Conservation (phyloP, 2,329 filamentous ascomycete genomes). For the Sporothrix mexicana region DNA sequence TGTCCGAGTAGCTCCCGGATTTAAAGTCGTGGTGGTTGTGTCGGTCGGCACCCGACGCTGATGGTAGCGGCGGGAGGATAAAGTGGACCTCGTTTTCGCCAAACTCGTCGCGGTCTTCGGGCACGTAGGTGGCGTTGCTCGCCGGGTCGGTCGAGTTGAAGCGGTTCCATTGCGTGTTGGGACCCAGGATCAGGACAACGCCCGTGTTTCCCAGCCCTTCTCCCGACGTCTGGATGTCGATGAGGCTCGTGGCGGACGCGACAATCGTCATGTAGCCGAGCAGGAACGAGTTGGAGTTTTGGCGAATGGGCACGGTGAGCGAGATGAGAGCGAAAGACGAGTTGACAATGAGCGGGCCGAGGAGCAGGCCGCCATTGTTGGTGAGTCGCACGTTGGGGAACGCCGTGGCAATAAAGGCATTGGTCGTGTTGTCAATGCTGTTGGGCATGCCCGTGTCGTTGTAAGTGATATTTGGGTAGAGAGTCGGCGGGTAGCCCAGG, state of each 20-base stretch:
- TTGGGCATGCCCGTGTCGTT: conserved; percentile 52
- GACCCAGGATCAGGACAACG: conserved; percentile 72
- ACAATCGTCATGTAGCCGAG: conserved; percentile 85
- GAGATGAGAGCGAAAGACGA: conserved; percentile 76
- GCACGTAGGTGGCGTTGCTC: conserved; percentile 55
- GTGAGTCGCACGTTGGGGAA: conserved; percentile 59
- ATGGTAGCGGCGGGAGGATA: conserved; percentile 60
- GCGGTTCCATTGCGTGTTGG: conserved; percentile 68
- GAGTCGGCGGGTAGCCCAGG: conserved; percentile 70
- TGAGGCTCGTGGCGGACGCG: conserved; percentile 69
- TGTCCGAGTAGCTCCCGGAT: conserved; percentile 51
- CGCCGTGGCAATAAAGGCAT: conserved; percentile 53
- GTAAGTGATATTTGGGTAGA: conserved; percentile 84
- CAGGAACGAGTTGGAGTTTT: conserved; percentile 67
- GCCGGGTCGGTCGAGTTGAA: conserved; percentile 56
- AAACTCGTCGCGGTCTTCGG: conserved; percentile 48
- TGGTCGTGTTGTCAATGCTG: conserved; percentile 49
- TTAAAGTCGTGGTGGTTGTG: conserved; percentile 54
- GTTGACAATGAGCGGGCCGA: conserved; percentile 78
- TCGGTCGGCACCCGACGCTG: conserved; percentile 50
- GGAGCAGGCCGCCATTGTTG: conserved; percentile 65
- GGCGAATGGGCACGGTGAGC: conserved; percentile 78
- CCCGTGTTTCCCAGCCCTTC: conserved; percentile 76
- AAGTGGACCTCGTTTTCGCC: conserved; percentile 59
- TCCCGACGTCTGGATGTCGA: conserved; percentile 64